phyloP scores from a whole-genome alignment of 1,284 basidiomycete genomes.

The Cronartium quercuum region DNA sequence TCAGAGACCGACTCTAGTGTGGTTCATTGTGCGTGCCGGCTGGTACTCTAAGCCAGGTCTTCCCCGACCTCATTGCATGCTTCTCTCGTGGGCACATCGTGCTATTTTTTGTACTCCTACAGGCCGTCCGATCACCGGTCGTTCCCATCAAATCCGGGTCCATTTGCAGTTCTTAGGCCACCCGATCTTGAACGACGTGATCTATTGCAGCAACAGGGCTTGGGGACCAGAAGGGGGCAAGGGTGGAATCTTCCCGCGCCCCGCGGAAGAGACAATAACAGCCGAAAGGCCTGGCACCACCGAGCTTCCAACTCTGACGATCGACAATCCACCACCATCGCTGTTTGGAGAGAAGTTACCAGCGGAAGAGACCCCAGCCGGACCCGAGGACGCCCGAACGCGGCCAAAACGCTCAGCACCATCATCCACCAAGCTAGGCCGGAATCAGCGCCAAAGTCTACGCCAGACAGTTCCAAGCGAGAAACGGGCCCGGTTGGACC shows the following conservation, averaged over 20 bases:
- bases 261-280: not conserved
- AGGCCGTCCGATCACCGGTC: conserved; percentile 48
- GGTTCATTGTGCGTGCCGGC: conserved; percentile 71
- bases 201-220: conserved; percentile 59
- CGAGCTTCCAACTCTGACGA: not conserved
- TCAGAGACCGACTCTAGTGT: conserved; percentile 73
- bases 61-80: not conserved
- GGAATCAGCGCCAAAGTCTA: conserved; percentile 24
- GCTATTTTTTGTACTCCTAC: not conserved
- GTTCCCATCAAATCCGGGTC: conserved; percentile 90
- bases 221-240: conserved; percentile 74
- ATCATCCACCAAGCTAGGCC: conserved; percentile 11
- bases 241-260: conserved; percentile 56
- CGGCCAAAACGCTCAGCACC: not conserved
- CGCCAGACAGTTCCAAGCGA: not conserved
- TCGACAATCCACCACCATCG: not conserved
- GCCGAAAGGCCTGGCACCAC: not conserved
- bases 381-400: not conserved
- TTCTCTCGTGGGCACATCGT: not conserved
- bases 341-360: too few species aligned
- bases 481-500: conserved; percentile 25
- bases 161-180: conserved; percentile 91
- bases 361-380: not conserved
- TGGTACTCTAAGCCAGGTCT: conserved; percentile 39
- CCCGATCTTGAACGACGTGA: conserved; percentile 65